phyloP scores from a whole-genome alignment of 345 rosid species.

The Passiflora organensis region DNA sequence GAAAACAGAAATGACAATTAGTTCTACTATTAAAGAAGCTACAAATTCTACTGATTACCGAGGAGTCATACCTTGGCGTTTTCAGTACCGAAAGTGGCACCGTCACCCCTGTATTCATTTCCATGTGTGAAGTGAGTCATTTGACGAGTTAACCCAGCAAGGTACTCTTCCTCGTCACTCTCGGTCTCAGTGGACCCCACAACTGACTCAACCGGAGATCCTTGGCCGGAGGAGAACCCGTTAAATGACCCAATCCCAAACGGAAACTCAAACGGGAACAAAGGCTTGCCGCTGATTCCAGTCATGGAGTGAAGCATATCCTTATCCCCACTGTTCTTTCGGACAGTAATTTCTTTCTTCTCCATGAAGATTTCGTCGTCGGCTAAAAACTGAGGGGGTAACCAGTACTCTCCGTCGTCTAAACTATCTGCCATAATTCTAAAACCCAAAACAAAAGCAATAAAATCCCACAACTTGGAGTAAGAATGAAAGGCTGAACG shows the following conservation, averaged over 20 bases:
- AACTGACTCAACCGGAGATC: conserved; percentile 57
- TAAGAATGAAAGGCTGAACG: no score
- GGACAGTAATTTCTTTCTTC: neutral
- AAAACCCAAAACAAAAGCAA: neutral
- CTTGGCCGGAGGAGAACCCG: conserved; percentile 36
- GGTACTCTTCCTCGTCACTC: conserved; percentile 50
- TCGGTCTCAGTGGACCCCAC: conserved; percentile 51
- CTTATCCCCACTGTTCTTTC: neutral
- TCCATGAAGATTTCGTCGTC: conserved; percentile 53
- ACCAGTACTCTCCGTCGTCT: conserved; percentile 65
- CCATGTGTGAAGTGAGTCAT: conserved; percentile 41
- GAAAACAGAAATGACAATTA: no score
- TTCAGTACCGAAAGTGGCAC: conserved; percentile 5
- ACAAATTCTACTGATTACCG: no score
- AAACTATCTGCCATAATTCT: conserved; percentile 48
- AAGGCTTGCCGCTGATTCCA: conserved; percentile 16
- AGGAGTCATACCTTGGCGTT: conserved; percentile 48
- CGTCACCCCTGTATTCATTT: conserved; percentile 25
- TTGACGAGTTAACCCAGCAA: conserved; percentile 37
- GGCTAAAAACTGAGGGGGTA: conserved; percentile 65
- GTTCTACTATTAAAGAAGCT: no score
- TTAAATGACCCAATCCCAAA: conserved; percentile 35
- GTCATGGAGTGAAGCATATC: conserved; percentile 16
- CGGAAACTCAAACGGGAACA: conserved; percentile 57
- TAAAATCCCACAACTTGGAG: no score